Percentiles rank a stretch among this genome's conserved stretches.
Evolutionary conservation across 331 rosid genomes (phyloP).

Genomic region (Prunus yedoensis): DNA sequence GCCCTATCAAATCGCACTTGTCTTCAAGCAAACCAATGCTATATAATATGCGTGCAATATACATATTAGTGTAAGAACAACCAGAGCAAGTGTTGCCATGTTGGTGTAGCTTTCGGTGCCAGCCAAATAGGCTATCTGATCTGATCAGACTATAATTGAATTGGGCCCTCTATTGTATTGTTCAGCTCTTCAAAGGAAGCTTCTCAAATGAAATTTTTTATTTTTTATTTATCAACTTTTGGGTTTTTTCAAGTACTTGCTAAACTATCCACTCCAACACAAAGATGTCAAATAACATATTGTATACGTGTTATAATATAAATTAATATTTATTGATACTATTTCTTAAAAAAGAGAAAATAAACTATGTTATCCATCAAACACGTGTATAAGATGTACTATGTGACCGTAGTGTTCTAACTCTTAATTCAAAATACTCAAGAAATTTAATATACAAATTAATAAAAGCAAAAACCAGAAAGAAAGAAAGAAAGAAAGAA

Average conservation of each 20-base stretch:
- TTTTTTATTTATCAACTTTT: not conserved
- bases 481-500: no score
- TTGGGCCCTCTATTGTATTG: not conserved
- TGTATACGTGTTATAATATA: no score
- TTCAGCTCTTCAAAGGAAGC: not conserved
- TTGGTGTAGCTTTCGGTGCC: not conserved
- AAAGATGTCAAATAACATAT: no score
- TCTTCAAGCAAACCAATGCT: not conserved
- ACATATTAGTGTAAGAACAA: no score
- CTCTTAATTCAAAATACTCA: no score
- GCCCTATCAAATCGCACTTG: not conserved
- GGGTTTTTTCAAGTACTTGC: not conserved
- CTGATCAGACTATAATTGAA: no score
- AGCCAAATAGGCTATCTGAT: no score
- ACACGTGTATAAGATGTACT: accelerated
- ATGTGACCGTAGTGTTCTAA: no score
- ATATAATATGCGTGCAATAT: not conserved
- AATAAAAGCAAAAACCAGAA: no score
- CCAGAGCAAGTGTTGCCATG: not conserved
- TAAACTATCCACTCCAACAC: not conserved
- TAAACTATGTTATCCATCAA: no score
- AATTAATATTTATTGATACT: no score
- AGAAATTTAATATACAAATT: no score
- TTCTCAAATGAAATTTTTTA: not conserved
- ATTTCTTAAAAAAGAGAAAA: accelerated